A percentile compares a stretch with the other conserved stretches of the same genome.
These are phyloP conservation scores for Rickenella mellea DNA, from an alignment of 768 basidiomycete genomes.

Conservation along the genomic window DNA sequence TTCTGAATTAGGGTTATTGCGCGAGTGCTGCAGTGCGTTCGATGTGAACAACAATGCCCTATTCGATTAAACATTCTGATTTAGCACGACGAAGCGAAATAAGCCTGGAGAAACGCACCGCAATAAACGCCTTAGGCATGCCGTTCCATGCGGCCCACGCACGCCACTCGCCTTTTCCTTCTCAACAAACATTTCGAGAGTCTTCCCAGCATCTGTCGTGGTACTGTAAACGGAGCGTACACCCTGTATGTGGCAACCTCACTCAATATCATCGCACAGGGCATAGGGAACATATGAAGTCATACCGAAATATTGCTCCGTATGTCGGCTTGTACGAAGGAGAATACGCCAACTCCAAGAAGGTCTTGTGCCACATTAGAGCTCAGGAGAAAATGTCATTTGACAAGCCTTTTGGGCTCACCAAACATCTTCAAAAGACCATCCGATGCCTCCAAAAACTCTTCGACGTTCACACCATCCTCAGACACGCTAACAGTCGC, in stretches of 20 bases:
- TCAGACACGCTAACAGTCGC: slow-evolving; percentile 72
- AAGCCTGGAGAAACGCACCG: slow-evolving; percentile 35
- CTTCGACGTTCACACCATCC: slow-evolving; percentile 66
- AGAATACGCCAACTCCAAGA: slow-evolving; percentile 59
- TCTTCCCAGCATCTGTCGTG: slow-evolving; percentile 32
- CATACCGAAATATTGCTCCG: slow-evolving; percentile 55
- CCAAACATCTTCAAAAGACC: slow-evolving; percentile 72
- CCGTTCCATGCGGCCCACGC: slow-evolving; percentile 38
- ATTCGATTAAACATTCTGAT: neutral
- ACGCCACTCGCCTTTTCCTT: slow-evolving; percentile 31
- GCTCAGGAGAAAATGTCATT: neutral
- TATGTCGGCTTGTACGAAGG: slow-evolving; percentile 66
- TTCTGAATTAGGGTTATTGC: slow-evolving; percentile 39
- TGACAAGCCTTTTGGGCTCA: slow-evolving; percentile 20
- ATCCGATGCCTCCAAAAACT: slow-evolving; percentile 84
- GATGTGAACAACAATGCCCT: slow-evolving; percentile 66
- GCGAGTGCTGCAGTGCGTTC: slow-evolving; percentile 58
- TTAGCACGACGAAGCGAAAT: neutral
- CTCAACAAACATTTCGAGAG: slow-evolving; percentile 52
- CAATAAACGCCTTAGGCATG: slow-evolving; percentile 55
- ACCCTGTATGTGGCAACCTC: slow-evolving; percentile 32
- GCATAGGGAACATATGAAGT: slow-evolving; percentile 3
- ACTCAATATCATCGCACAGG: neutral
- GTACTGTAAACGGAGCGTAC: slow-evolving; percentile 48
- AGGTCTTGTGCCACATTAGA: slow-evolving; percentile 35